phyloP scores from a whole-genome alignment of 2,329 filamentous ascomycete genomes.

The Alternaria angustiovoidea region DNA sequence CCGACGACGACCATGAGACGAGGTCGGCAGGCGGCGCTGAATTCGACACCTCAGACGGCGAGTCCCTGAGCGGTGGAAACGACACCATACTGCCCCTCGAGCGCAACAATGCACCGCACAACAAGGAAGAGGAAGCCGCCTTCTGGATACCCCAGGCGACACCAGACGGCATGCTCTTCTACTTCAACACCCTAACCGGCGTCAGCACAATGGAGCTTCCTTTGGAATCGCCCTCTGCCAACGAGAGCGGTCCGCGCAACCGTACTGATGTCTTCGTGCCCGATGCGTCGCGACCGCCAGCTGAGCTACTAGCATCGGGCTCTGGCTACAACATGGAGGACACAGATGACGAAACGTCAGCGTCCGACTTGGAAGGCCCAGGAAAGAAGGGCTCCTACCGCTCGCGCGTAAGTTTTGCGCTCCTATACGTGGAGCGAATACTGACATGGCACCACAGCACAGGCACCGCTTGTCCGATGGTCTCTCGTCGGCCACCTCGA shows the following conservation, averaged over 20 bases:
- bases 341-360: conserved; percentile 88
- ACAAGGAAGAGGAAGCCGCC: conserved; percentile 83
- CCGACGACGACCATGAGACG: conserved; percentile 57
- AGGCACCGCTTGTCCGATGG: conserved; percentile 70
- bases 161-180: conserved; percentile 89
- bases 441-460: conserved; percentile 34
- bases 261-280: conserved; percentile 88
- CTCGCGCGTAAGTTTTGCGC: conserved; percentile 67
- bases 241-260: conserved; percentile 86
- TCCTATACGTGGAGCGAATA: conserved; percentile 7
- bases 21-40: conserved; percentile 55
- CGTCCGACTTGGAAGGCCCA: conserved; percentile 80
- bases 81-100: conserved; percentile 69
- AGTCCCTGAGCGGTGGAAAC: conserved; percentile 48
- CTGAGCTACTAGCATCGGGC: conserved; percentile 88
- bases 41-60: conserved; percentile 57
- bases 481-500: conserved; percentile 85
- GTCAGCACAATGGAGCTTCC: conserved; percentile 95
- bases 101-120: conserved; percentile 58
- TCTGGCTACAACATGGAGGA: conserved; percentile 84
- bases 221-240: conserved; percentile 83
- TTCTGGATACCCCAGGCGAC: conserved; percentile 99
- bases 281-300: conserved; percentile 86
- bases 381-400: conserved; percentile 74
- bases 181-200: conserved; percentile 97